phyloP scores from a whole-genome alignment of 2,329 filamentous ascomycete genomes.

The Scytalidium lignicola region DNA sequence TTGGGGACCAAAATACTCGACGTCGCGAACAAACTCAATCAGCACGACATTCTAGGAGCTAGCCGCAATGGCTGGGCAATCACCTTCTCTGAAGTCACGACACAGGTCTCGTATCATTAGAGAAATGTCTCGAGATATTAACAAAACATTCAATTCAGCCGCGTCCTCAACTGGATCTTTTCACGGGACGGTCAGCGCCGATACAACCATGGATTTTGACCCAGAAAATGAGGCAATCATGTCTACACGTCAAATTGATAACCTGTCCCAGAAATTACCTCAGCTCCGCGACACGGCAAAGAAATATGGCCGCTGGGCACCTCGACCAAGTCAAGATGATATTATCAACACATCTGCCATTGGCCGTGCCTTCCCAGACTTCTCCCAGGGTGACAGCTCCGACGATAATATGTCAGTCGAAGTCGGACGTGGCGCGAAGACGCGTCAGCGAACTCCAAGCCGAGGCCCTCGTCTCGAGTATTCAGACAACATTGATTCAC shows the following conservation, averaged over 20 bases:
- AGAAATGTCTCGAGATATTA: conserved; percentile 17
- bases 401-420: conserved; percentile 51
- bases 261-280: conserved; percentile 16
- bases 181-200: conserved; percentile 23
- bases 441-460: conserved; percentile 10
- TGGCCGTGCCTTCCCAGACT: conserved; percentile 41
- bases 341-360: conserved; percentile 37
- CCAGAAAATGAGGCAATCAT: conserved; percentile 18
- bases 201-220: conserved; percentile 19
- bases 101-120: conserved; percentile 12
- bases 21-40: background rate
- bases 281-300: conserved; percentile 27
- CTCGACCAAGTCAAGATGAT: conserved; percentile 29
- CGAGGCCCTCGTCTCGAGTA: conserved; percentile 33
- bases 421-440: conserved; percentile 45
- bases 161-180: conserved; percentile 23
- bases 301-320: conserved; percentile 25
- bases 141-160: conserved; percentile 12
- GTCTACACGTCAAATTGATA: conserved; percentile 16
- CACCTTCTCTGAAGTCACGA: conserved; percentile 5
- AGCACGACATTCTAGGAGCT: background rate
- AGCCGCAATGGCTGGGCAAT: conserved; percentile 5
- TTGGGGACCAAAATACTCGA: background rate
- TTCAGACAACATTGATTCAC: conserved; percentile 36
- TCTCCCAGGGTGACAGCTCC: conserved; percentile 35